phyloP scores from a whole-genome alignment of 2,329 filamentous ascomycete genomes.

The Diaporthe capsici region DNA sequence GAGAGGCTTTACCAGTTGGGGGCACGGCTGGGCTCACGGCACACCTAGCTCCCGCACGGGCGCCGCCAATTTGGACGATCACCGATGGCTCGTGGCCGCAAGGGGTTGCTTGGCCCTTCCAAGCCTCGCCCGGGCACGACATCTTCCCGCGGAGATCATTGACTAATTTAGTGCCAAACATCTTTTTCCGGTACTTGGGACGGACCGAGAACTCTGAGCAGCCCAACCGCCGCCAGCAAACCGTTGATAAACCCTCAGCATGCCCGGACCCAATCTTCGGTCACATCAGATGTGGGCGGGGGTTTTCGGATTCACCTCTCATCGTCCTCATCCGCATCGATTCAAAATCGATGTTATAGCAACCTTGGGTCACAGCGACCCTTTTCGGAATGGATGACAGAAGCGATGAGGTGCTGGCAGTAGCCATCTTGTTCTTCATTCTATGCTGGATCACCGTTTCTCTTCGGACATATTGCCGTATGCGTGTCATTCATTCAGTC shows the following conservation, averaged over 20 bases:
- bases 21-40: not conserved
- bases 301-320: not conserved
- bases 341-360: not conserved
- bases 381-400: slow-evolving; percentile 29
- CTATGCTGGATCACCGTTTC: slow-evolving; percentile 36
- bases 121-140: not conserved
- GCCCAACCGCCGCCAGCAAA: not conserved
- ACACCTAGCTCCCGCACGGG: slow-evolving; percentile 11
- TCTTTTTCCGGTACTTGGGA: slow-evolving; percentile 1
- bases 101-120: not conserved
- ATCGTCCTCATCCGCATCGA: not conserved
- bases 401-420: slow-evolving; percentile 31
- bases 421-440: slow-evolving; percentile 37
- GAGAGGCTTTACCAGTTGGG: not conserved
- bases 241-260: slow-evolving; percentile 4
- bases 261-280: not conserved
- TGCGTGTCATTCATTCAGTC: slow-evolving; percentile 1
- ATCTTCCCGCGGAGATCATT: not conserved
- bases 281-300: not conserved
- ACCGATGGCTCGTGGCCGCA: not conserved
- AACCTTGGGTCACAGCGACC: not conserved
- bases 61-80: slow-evolving; percentile 1
- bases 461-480: slow-evolving; percentile 35
- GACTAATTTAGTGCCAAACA: slow-evolving; percentile 23
- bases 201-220: slow-evolving; percentile 7